Evolutionary conservation across 768 basidiomycete species (phyloP), one percentile per base, ranked within the genome.

Genomic region (Podaxis rugospora): DNA sequence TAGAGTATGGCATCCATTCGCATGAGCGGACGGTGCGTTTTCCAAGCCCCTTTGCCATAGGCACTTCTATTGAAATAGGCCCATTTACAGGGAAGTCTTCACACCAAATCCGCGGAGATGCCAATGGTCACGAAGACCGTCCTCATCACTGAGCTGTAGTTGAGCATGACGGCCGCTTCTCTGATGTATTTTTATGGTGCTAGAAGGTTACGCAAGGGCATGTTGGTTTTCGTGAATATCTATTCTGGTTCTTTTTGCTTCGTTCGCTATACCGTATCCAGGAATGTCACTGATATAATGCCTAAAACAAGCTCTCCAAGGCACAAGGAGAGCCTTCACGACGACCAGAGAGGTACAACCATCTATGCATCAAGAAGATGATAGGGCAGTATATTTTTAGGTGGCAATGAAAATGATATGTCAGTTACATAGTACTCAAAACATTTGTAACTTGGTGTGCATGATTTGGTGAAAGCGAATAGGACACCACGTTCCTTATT

Each of bases 401-500:
- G 32, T 32, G 32, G 7, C 32, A 32, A 32, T 32, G 32, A 32
- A 32, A 32, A 1, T 32, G 32, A 9, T 32, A 9, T 9, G 32
- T 9, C 32, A 32, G 32, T 32, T 49, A 14, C 40, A 4, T 4
- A 55, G 0, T 44, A 11, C 27, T 5, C 32, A 10, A 49, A 11
- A 13, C 36, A 61, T 46, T 42, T 55, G 57, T 35, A 60, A 56
- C 51, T 63, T 63, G 40, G 32, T 63, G 10, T 73, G 69, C 61
- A 87, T 70, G 11, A 88, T 82, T 63, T 87, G 80, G 65, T 84
- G 83, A 64, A 90, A 89, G 49, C 87, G 74, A 44, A 85, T 65
- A 11, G 83, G 77, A 90, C 90, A 92, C 87, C 88, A 91, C 3
- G 82, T 86, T 0, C 89, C 76, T 63, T 90, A 87, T 66, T 89